Evolutionary conservation across 2,329 filamentous ascomycete genomes (phyloP).

Genomic region (Hymenoscyphus fructigenus): DNA sequence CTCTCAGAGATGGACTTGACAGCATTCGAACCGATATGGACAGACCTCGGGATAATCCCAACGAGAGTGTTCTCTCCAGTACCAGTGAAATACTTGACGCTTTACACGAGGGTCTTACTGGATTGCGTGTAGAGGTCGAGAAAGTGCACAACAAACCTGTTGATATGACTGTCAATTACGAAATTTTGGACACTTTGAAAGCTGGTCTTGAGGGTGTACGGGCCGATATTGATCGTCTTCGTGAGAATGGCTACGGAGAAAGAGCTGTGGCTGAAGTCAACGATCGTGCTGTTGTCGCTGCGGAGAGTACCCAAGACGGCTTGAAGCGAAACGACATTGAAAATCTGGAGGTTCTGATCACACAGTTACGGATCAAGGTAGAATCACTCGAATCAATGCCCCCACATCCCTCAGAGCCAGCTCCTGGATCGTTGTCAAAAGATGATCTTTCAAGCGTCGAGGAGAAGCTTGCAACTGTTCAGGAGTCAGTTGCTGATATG

Average conservation of each 20-base stretch:
- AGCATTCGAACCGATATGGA: constrained; percentile 72
- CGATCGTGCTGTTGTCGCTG: constrained; percentile 44
- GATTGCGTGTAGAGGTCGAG: constrained; percentile 75
- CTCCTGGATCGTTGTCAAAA: constrained; percentile 45
- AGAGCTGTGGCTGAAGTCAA: constrained; percentile 52
- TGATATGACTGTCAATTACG: constrained; percentile 81
- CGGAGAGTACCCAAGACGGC: constrained; percentile 48
- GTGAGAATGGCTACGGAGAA: constrained; percentile 51
- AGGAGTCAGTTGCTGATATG: constrained; percentile 56
- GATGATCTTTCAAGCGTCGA: constrained; percentile 58
- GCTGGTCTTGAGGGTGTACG: constrained; percentile 75
- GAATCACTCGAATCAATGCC: constrained; percentile 68
- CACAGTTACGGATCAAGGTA: constrained; percentile 79
- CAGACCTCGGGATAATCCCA: constrained; percentile 37
- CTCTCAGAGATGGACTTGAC: constrained; percentile 68
- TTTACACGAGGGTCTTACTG: constrained; percentile 81
- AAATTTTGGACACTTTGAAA: constrained; percentile 85
- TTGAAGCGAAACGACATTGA: constrained; percentile 74
- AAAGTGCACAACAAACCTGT: constrained; percentile 73
- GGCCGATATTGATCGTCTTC: constrained; percentile 75
- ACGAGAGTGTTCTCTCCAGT: constrained; percentile 46
- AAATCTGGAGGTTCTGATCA: constrained; percentile 79
- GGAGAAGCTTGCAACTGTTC: constrained; percentile 53
- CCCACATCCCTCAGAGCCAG: constrained; percentile 42
- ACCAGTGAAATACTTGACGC: constrained; percentile 88